Base-by-base conservation (phyloP, 2,329 filamentous ascomycete species). In the Venturia oleaginea region DNA sequence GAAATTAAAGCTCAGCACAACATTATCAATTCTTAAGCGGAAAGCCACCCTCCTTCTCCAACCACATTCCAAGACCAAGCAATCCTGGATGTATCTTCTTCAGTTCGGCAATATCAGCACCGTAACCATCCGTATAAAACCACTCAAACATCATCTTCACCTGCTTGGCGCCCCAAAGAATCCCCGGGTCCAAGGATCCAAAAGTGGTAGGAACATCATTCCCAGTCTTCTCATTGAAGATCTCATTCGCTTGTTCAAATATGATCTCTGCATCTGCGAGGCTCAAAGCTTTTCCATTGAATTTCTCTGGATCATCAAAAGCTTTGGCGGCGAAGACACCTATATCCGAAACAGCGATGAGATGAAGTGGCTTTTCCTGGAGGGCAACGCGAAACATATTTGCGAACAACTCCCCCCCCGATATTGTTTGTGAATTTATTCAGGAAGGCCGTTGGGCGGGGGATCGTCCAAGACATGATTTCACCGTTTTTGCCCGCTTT, bases 371-470 rank as follows among this genome's bases (percentile, higher is more conserved):
- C 66, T 79, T 80, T 0, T 73, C 76, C 42, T 62, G 61, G 19
- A 82, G 64, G 0, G 72, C 73, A 37, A 75, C 72, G 40, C 76
- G 71, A 70, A 78, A 78, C n/a, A 76, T 73, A 0, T 80, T 76
- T 0, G 78, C 70, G 69, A 84, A 83, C 2, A 79, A 74, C 65
- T 79, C 80, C 4, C n/a, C 80, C 80, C 10, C 76, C 67, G 67
- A 83, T 79, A 13, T 76, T 76, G 0, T 78, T 76, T 2, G 69
- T 72, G 4, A 83, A 68, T 72, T 87, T 85, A 61, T 88, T 85
- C 76, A 86, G 83, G 74, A 88, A 88, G 1, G 81, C 83, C 0
- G 83, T 81, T 0, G 86, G 86, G 3, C 85, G 80, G 2, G 88
- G 74, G 46, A 88, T 82, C 0, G 84, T 86, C 81, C 83, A 88